Base-by-base conservation (phyloP, 768 basidiomycete genomes). In the Phanerodontia chrysosporium region DNA sequence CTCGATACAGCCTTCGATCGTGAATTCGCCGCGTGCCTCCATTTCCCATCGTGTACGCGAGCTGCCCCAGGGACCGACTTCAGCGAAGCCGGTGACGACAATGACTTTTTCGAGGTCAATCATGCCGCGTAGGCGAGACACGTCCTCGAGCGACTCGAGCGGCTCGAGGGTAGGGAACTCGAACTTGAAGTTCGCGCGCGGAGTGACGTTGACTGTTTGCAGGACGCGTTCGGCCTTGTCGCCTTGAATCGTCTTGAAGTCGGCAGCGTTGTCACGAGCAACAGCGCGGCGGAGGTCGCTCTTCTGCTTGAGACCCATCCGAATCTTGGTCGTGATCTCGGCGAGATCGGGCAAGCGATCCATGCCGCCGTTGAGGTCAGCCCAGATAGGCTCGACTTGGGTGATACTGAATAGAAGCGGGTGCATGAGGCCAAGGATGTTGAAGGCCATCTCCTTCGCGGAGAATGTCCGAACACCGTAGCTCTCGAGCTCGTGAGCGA, bases 381-480 rank as follows among this genome's bases (percentile, higher is more conserved):
- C 97, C 97, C 97, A 98, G 70, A 98, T 95, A 9, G 97, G 96
- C 72, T 99, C 96, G 48, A 98, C 95, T 72, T 99, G 97, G 12
- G 96, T 97, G 69, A 99, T 96, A 74, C 96, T 97, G 85, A 98
- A 98, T 55, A 99, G 83, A 6, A 98, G 85, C 45, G 97, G 97
- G 70, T 99, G 97, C 96, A 99, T 98, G 51, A 99, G 82, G 60
- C 97, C 96, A 56, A 99, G 88, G 67, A 99, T 94, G 75, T 99
- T 99, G 85, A 99, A 99, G 0, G 97, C 95, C 97, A 98, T 99
- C 76, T 99, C 97, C 78, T 98, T 98, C 28, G 97, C 90, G 0
- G 96, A 98, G 84, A 98, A 99, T 1, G 97, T 99, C 64, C 97
- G 86, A 59, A 97, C 92, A 61, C 97, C 97, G 62, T 89, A 83